A percentile compares a stretch with the other conserved stretches of the same genome.
These are phyloP conservation scores for Cubamyces lactineus DNA, from an alignment of 768 basidiomycete species.

Conservation along the genomic window DNA sequence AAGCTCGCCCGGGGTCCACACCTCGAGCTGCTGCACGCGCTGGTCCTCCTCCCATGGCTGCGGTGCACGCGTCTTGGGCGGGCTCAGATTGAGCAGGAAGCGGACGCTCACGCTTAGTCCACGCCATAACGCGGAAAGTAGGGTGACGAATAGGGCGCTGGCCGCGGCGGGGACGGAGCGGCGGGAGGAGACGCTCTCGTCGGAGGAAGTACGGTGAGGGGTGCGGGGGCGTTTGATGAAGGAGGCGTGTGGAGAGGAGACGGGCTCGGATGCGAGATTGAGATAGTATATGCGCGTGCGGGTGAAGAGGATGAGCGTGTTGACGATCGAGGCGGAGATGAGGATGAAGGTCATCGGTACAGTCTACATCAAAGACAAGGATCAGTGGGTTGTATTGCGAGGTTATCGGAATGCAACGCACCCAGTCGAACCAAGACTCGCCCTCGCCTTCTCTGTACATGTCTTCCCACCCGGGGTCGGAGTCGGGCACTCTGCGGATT, in stretches of 20 bases:
- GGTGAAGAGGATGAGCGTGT: conserved; percentile 69
- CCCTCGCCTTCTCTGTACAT: conserved; percentile 70
- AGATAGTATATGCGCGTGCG: conserved; percentile 72
- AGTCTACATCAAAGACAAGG: conserved; percentile 48
- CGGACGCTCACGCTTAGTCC: conserved; percentile 60
- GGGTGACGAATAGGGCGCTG: conserved; percentile 38
- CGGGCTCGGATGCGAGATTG: conserved; percentile 61
- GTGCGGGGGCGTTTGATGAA: conserved; percentile 53
- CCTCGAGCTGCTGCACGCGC: conserved; percentile 74
- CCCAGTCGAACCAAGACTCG: conserved; percentile 82
- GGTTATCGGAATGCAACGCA: conserved; percentile 33
- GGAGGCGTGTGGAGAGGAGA: conserved; percentile 69
- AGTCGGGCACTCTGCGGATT: conserved; percentile 57
- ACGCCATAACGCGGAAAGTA: conserved; percentile 46
- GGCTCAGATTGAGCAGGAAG: conserved; percentile 66
- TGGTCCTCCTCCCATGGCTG: conserved; percentile 26
- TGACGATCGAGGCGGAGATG: conserved; percentile 56
- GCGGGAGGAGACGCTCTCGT: conserved; percentile 43
- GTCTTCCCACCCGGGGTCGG: conserved; percentile 79
- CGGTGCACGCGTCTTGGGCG: conserved; percentile 39
- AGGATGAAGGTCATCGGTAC: conserved; percentile 63
- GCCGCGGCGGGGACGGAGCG: conserved; percentile 42
- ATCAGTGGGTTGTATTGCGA: conserved; percentile 10
- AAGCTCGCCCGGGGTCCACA: conserved; percentile 77
- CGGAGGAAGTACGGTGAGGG: conserved; percentile 17